Base-by-base conservation (phyloP, 1,139 yeast species). In the Yamadazyma mexicana region DNA sequence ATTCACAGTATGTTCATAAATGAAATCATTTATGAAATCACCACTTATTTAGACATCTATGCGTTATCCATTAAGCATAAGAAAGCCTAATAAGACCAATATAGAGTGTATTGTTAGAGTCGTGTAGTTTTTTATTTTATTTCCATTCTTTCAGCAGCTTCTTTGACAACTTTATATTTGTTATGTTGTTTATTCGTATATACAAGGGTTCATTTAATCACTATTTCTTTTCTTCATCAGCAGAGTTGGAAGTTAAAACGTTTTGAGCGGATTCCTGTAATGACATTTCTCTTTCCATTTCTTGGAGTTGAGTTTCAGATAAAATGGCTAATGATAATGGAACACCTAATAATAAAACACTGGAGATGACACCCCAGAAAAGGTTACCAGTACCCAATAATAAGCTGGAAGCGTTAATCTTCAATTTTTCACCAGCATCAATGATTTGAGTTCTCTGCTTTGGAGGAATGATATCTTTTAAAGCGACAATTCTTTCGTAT, bases 391-490 rank as follows among this genome's bases (percentile, higher is more conserved):
- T 74, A 52, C 77, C 79, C 46, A 69, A 59, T 43, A 81, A 66
- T 27, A 81, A 73, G 40, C 73, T 46, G 42, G 71, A 66, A 35
- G 80, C 56, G 32, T 66, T 61, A 31, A 64, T 56, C 49, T 66
- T 61, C 28, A 73, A 55, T 17, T 61, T 45, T 30, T 63, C 61
- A 34, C 68, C 59, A 26, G 72, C 59, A 36, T 61, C 57, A 40
- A 58, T 49, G 42, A 79, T 51, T 49, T 66, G 61, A 43, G 69
- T 72, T 72, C 98, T 84, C 64, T 87, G 91, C 54, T 79, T 77
- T 51, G 98, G 98, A 33, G 97, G 88, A 44, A 92, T 73, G 44
- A 91, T 87, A 61, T 92, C 98, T 66, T 83, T 88, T 55, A 92
- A 78, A 39, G 99, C 98, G 47, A 79, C 79, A 49, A 92, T 64